Percentiles rank a stretch among this genome's conserved stretches.
Evolutionary conservation across 331 rosid genomes (phyloP).

Genomic region (Arachis monticola): DNA sequence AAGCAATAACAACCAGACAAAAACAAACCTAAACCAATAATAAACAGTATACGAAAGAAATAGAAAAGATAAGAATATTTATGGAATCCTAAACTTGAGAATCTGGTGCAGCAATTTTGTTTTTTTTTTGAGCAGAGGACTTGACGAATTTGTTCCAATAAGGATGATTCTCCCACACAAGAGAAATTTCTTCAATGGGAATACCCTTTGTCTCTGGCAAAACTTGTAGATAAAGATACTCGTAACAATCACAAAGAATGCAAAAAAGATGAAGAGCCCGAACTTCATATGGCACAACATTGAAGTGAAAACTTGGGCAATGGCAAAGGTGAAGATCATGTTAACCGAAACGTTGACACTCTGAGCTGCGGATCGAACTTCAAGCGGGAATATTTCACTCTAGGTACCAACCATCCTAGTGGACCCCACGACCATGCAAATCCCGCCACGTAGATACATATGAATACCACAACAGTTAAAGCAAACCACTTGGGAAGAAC

Average conservation of each 20-base stretch:
- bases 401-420: conserved; percentile 61
- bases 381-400: conserved; percentile 67
- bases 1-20: no score
- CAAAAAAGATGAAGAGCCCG: conserved; percentile 63
- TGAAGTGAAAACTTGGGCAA: conserved; percentile 50
- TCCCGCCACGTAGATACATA: conserved; percentile 53
- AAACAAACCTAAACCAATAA: no score
- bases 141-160: conserved; percentile 47
- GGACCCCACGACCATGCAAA: conserved; percentile 79
- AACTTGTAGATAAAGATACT: conserved; percentile 49
- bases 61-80: no score
- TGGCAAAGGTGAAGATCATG: conserved; percentile 59
- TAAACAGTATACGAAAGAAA: no score
- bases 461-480: conserved; percentile 35
- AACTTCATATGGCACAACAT: conserved; percentile 72
- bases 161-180: conserved; percentile 54
- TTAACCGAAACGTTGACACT: conserved; percentile 56
- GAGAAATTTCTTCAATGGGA: conserved; percentile 61
- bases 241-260: conserved; percentile 46
- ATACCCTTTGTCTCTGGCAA: conserved; percentile 62
- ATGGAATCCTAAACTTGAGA: background rate
- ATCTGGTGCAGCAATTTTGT: background rate
- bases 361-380: conserved; percentile 59
- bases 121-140: background rate
- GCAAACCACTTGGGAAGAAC: conserved; percentile 43